Evolutionary conservation across 352 stramenopile genomes (phyloP), one percentile per base, ranked within the genome.

Genomic region (Phytophthora quininea): DNA sequence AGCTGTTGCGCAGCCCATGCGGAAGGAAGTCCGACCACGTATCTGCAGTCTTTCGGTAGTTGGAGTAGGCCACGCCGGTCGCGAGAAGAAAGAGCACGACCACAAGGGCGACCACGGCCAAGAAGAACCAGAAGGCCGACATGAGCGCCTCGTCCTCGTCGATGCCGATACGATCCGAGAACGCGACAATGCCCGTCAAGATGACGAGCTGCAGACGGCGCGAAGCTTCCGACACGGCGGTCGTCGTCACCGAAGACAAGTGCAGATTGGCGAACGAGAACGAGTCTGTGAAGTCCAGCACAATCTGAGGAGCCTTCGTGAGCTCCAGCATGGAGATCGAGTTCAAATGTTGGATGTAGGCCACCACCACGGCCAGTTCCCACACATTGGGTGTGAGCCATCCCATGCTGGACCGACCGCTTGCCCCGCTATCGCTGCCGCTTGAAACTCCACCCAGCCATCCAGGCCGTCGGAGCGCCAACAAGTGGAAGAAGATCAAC

Each of bases 251-350:
- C 5, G 75, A 69, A 29, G 76, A 68, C 10, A 89, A 12, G 24
- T 91, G 73, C 48, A 89, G 76, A 48, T 89, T 91, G 3, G 75
- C 70, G 67, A 84, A 95, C 10, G 84, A 85, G 59, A 95, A 90
- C 53, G 83, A 87, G 54, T 95, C 86, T 4, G 79, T 86, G 42
- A 92, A 93, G 54, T 90, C 80, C 37, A 92, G 56, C 31, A 91
- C 76, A 45, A 91, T 82, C 58, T 91, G 81, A 55, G 86, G 86
- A n/a, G 84, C 79, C 53, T 92, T 92, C 12, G 78, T 86, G 11
- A 91, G 63, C 50, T 87, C 81, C n/a, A 89, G 67, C 74, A 92
- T 84, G 32, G 84, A 91, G 43, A 94, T 76, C 19, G 84, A 89
- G 50, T 79, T 77, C 40, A 94, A 47, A 43, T 91, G 80, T 64